Evolutionary conservation across 1,139 yeast genomes (phyloP), one percentile per base, ranked within the genome.

Genomic region (Lodderomyces beijingensis): DNA sequence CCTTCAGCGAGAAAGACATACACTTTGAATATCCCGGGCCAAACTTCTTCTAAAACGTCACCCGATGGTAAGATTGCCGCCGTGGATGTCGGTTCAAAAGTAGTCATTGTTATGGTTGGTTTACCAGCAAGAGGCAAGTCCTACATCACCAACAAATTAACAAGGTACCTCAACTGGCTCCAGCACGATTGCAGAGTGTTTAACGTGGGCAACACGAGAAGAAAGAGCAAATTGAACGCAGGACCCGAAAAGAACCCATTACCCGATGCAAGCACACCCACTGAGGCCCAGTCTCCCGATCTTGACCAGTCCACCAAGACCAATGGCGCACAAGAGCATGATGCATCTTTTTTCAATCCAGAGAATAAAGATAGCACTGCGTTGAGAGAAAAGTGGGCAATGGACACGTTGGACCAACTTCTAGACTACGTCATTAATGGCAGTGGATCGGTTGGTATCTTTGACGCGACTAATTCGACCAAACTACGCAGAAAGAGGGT

Each of bases 381-480:
- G 18, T 64, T 88, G 32, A 72, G 97, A 40, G 97, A 91, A 47
- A 77, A 82, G 54, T 89, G 97, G 96, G 98, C 98, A 0, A 80
- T 84, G 79, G 96, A 89, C 44, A 91, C 97, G 0, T 64, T 91
- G 38, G 94, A 87, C 40, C 85, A 83, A 49, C 60, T 91, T 40
- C 65, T 91, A 25, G 93, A 87, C 47, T 89, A 85, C 55, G 74
- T 91, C 4, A 57, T 87, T 34, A 70, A 74, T 17, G 95, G 89
- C 0, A 76, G 79, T 20, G 97, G 97, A 2, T 80, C 89, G 3
- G 96, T 89, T 10, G 98, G 96, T 2, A 87, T 91, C 11, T 81
- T 91, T 50, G 98, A 91, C 59, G 97, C 97, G 1, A 88, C 95
- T 4, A 91, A 91, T 55, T 84, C 96, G 2, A 91, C 96, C 1